Base-by-base conservation (phyloP, 169 alveolate species). In the Eimeria sp. region DNA sequence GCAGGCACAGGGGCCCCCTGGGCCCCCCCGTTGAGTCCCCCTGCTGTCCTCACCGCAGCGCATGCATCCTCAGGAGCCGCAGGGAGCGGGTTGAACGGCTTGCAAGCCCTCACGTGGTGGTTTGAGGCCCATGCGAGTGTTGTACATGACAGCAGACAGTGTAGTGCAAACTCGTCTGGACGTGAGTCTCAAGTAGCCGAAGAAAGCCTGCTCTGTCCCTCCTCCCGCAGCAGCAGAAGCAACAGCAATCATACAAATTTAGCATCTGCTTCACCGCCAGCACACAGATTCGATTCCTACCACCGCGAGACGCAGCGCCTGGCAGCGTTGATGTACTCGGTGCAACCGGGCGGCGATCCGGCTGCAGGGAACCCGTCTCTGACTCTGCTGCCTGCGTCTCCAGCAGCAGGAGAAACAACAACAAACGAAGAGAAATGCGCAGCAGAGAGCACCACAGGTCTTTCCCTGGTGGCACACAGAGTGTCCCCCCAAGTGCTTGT, bases 31-130 rank as follows among this genome's bases (percentile, higher is more conserved):
- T 54, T 9, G 63, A 3, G 63, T 9, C 63, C 1, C 63, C 63
- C 63, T 14, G 72, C 63, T 16, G 49, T 67, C 16, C 40, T 34
- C 0, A 34, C 72, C 45, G 0, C 72, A 34, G 49, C 30, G 13
- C 54, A 45, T 49, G 47, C 72, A 20, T n/a, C 43, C 40, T 22
- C 22, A 20, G n/a, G 43, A 40, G 47, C 65, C 7, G 34, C 43
- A 0, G 45, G 27, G 18, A 6, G 67, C 22, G n/a, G 45, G 7
- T 65, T 80, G 0, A 63, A 49, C 9, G 89, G 89, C 70, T 30
- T 80, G 27, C 43, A 43, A 14, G 65, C 89, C n/a, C 89, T 80
- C 49, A 43, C 16, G 70, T 80, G 63, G 63, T 80, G 89, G 89
- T 34, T n/a, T 13, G 67, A 58, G 70, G 47, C 70, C 45, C n/a